Base-by-base conservation (phyloP, 768 basidiomycete genomes). In the Suillus clintonianus region DNA sequence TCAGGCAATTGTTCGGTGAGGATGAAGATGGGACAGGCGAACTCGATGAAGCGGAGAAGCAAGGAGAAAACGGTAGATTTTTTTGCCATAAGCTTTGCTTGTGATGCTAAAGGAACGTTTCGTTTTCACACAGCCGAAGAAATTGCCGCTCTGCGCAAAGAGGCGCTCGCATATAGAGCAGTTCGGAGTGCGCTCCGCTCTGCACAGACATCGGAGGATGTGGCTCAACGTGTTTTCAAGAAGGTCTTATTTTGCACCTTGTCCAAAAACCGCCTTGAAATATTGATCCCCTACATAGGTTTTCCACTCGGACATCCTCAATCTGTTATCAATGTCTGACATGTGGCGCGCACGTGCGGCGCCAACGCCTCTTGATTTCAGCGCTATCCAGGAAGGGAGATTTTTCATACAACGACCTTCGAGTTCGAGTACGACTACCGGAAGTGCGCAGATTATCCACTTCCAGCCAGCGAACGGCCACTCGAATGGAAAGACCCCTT, bases 331-430 rank as follows among this genome's bases (percentile, higher is more conserved):
- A 19, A 99, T 99, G 97, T 78, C 86, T 15, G 97, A 99, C 70
- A 98, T 99, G 95, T 99, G 97, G 97, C 89, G 89, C 37, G 86
- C 90, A 7, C 85, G 97, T 45, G 86, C 89, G n/a, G 90, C 90
- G 59, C 97, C 97, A 1, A 86, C 84, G 0, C 89, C 96, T 1
- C 84, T 99, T 32, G 88, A 92, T 63, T 95, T 89, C 69, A 88
- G 91, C n/a, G 76, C 78, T 3, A 94, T 99, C 67, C 74, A 87
- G 68, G 77, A 86, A 19, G 89, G 82, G 6, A 81, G 83, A 1
- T 94, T 94, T 70, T 71, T 77, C 14, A 75, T 84, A 22, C 80
- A 76, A 59, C 72, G 64, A 67, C 74, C 72, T 47, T 65, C 37
- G 6, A 72, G 60, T 47, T 67, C 67, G 10, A 66, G 62, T 17